Base-by-base conservation (phyloP, 2,329 filamentous ascomycete species). In the Tolypocladium tropicale region DNA sequence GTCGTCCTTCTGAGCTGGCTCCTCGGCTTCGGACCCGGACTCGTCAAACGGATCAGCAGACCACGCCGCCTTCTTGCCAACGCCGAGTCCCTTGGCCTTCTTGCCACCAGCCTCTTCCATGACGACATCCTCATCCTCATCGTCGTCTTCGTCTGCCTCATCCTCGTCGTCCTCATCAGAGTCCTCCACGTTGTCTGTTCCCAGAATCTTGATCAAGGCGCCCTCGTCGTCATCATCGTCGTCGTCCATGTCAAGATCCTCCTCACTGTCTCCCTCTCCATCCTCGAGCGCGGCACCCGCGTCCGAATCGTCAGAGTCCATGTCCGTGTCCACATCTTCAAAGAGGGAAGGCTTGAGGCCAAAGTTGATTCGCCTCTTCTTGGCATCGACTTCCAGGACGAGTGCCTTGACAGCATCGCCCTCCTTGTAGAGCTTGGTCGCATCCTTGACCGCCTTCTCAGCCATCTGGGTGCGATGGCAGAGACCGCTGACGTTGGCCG, bases 321-420 rank as follows among this genome's bases (percentile, higher is more conserved):
- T 77, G 55, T 79, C 79, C 28, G 76, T 79, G 23, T 79, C 81
- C 18, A 76, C 79, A 52, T 85, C 82, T 55, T 85, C 83, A 65
- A 99, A 93, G 66, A 96, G 90, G 11, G 90, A 95, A 39, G 94
- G 90, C 74, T 97, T 99, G 58, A 99, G 76, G 1, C 92, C 90
- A 64, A 99, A 90, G 63, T 83, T 95, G 63, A 99, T 86, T 64
- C 88, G 86, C 68, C 85, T 86, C 70, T 88, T 88, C 62, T 86
- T 78, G 5, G 75, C 65, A 62, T 97, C 86, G 52, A 99, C 77
- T 64, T 86, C 88, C 53, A 97, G 72, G 18, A 99, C 79, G 68
- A 89, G 88, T 16, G 93, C 93, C 76, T 97, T 97, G 60, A 99
- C 94, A n/a, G 78, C 76, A 71, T 99, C 94, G 14, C 92, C 94